phyloP scores from a whole-genome alignment of 768 basidiomycete genomes.

The Podaxis sp. region DNA sequence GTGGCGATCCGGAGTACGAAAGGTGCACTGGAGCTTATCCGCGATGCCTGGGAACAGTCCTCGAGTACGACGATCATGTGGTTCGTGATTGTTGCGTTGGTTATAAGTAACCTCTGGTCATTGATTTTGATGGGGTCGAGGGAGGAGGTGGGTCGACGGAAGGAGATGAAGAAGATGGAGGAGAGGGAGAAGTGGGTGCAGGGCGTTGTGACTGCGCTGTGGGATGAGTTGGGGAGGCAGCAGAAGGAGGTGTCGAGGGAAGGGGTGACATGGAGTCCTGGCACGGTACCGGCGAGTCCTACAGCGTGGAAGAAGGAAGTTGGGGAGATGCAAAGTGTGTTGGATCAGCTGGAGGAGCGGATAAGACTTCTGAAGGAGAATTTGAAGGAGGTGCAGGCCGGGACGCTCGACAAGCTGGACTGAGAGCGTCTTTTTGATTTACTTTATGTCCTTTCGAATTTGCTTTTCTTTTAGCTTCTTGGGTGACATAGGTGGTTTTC shows the following conservation, averaged over 20 bases:
- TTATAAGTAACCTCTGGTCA: slow-evolving; percentile 79
- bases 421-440: not conserved
- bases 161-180: slow-evolving; percentile 53
- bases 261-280: slow-evolving; percentile 5
- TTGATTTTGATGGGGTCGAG: slow-evolving; percentile 41
- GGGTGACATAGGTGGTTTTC: not conserved
- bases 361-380: slow-evolving; percentile 47
- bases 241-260: slow-evolving; percentile 28
- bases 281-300: slow-evolving; percentile 6
- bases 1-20: slow-evolving; percentile 71
- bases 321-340: slow-evolving; percentile 41
- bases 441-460: not conserved
- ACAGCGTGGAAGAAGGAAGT: slow-evolving; percentile 48
- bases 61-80: slow-evolving; percentile 70
- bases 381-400: slow-evolving; percentile 20
- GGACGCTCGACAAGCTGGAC: slow-evolving; percentile 23
- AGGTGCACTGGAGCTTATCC: slow-evolving; percentile 75
- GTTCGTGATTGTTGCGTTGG: slow-evolving; percentile 68
- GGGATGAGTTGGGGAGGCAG: slow-evolving; percentile 64
- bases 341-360: slow-evolving; percentile 62
- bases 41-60: slow-evolving; percentile 79
- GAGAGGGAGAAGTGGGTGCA: slow-evolving; percentile 78
- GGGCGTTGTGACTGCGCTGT: slow-evolving; percentile 66
- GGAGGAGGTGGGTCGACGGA: slow-evolving; percentile 40
- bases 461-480: not conserved